Evolutionary conservation across 352 stramenopile species (phyloP).

Genomic region (Thraustotheca clavata): DNA sequence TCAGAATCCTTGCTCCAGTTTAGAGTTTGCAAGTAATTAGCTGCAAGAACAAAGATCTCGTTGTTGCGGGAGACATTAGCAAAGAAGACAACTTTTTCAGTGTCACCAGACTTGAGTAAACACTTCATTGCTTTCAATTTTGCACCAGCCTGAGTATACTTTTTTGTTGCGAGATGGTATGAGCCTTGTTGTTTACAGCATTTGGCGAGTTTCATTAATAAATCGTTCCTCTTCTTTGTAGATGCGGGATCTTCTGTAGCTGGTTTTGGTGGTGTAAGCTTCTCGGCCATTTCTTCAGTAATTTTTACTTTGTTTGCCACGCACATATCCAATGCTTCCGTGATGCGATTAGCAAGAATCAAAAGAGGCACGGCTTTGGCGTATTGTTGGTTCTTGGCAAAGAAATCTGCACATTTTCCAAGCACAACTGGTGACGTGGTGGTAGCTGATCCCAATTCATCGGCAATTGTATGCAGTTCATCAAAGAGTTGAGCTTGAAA

Average conservation of each 20-base stretch:
- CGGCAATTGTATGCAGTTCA: constrained; percentile 76
- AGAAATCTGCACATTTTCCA: constrained; percentile 89
- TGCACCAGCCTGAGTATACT: constrained; percentile 92
- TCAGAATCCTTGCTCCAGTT: constrained; percentile 88
- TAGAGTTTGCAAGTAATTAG: constrained; percentile 93
- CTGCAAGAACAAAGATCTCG: constrained; percentile 93
- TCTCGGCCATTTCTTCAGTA: constrained; percentile 88
- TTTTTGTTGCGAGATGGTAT: constrained; percentile 92
- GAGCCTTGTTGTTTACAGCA: constrained; percentile 88
- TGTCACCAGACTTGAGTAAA: constrained; percentile 91
- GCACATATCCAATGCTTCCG: constrained; percentile 86
- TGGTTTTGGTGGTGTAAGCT: constrained; percentile 81
- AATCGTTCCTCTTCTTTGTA: constrained; percentile 56
- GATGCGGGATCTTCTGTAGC: constrained; percentile 29
- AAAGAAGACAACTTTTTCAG: constrained; percentile 93
- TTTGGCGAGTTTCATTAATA: constrained; percentile 88
- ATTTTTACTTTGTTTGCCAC: constrained; percentile 85
- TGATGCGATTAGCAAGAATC: constrained; percentile 55
- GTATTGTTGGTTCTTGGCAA: constrained; percentile 85
- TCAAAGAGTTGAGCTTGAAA: constrained; percentile 87
- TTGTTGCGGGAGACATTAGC: constrained; percentile 86
- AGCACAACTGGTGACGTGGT: constrained; percentile 77
- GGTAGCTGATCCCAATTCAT: constrained; percentile 50
- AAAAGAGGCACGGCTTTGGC: constrained; percentile 88
- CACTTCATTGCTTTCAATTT: constrained; percentile 93